phyloP scores from a whole-genome alignment of 495 filamentous ascomycete genomes.

The Aspergillus ostianus region DNA sequence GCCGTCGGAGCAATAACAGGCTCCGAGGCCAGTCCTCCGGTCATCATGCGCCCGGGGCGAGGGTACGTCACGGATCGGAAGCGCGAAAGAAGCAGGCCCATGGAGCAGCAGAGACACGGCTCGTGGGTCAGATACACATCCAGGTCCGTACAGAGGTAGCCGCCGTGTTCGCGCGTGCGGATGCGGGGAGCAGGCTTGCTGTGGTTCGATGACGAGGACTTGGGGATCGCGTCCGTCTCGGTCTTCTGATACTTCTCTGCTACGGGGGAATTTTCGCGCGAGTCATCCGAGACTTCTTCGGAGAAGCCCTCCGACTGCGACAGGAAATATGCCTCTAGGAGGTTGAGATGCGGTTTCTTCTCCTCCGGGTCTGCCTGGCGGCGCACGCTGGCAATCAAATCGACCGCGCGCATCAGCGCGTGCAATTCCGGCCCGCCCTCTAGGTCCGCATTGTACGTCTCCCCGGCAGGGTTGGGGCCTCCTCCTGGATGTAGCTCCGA shows the following conservation, averaged over 20 bases:
- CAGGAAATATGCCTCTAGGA: constrained; percentile 39
- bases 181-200: constrained; percentile 23
- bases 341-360: constrained; percentile 24
- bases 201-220: background rate
- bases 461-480: constrained; percentile 30
- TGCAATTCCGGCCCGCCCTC: constrained; percentile 78
- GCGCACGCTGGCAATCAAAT: constrained; percentile 75
- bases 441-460: constrained; percentile 31
- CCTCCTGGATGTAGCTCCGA: constrained; percentile 20
- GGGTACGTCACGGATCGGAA: constrained; percentile 82
- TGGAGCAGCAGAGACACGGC: constrained; percentile 92
- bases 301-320: constrained; percentile 19
- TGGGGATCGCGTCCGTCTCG: constrained; percentile 9
- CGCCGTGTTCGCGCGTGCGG: constrained; percentile 54
- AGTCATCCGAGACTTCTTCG: background rate
- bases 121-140: constrained; percentile 93
- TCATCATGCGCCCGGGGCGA: constrained; percentile 42
- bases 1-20: constrained; percentile 24
- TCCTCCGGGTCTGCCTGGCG: constrained; percentile 22
- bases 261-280: constrained; percentile 8
- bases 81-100: constrained; percentile 90
- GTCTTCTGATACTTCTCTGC: constrained; percentile 25
- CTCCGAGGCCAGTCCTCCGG: constrained; percentile 43
- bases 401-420: constrained; percentile 80
- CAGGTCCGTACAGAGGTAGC: constrained; percentile 91